Conservation (phyloP, 2,329 filamentous ascomycete genomes). For the Neofusicoccum kwambonambiense region DNA sequence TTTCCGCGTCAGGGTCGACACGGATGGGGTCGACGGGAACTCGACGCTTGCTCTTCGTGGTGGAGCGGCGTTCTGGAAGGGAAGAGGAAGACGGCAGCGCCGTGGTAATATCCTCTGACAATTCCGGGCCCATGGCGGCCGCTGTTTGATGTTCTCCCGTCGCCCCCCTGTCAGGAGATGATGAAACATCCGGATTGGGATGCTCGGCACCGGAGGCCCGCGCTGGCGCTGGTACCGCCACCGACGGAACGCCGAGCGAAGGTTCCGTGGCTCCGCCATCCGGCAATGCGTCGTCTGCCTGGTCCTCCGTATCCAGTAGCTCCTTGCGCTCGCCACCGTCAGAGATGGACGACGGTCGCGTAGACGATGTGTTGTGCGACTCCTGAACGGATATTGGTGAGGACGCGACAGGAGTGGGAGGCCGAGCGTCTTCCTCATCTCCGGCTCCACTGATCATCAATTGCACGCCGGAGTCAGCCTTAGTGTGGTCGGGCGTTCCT, state of each 20-base stretch:
- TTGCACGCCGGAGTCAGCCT: slow-evolving; percentile 57
- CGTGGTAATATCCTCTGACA: slow-evolving; percentile 15
- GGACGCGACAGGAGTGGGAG: slow-evolving; percentile 32
- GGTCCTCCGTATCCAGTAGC: slow-evolving; percentile 23
- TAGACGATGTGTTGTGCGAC: slow-evolving; percentile 37
- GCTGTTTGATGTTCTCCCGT: slow-evolving; percentile 19
- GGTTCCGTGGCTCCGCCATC: neutral
- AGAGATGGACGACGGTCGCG: slow-evolving; percentile 39
- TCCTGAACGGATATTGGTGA: slow-evolving; percentile 39
- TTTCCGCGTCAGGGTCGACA: slow-evolving; percentile 15
- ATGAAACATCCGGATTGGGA: slow-evolving; percentile 17
- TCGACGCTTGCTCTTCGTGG: slow-evolving; percentile 16
- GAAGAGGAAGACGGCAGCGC: slow-evolving; percentile 13
- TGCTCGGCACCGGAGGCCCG: slow-evolving; percentile 14
- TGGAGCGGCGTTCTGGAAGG: slow-evolving; percentile 17
- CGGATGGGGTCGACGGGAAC: slow-evolving; percentile 15
- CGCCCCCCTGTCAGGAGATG: slow-evolving; percentile 18
- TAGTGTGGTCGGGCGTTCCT: slow-evolving; percentile 28
- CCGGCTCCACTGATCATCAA: slow-evolving; percentile 42
- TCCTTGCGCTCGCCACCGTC: slow-evolving; percentile 32
- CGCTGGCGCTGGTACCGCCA: slow-evolving; percentile 4
- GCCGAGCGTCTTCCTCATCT: slow-evolving; percentile 36
- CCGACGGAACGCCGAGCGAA: slow-evolving; percentile 17
- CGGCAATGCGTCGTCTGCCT: slow-evolving; percentile 17
- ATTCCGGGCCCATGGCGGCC: slow-evolving; percentile 10